Conservation (phyloP, 768 basidiomycete species). For the Auricularia cornea region DNA sequence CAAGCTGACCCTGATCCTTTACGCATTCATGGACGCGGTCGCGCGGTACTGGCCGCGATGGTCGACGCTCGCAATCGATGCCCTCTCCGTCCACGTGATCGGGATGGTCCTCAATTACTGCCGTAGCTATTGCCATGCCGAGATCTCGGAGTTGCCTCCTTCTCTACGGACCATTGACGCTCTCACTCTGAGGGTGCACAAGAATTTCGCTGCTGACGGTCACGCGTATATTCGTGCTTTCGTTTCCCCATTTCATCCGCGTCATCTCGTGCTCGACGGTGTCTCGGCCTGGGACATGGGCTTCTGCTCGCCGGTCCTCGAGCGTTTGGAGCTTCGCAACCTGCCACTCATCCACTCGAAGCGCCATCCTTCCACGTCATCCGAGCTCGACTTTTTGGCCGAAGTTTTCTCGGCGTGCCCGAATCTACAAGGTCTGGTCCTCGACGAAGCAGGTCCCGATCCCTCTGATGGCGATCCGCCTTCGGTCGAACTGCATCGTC, state of each 20-base stretch:
- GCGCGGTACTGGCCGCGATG: not conserved
- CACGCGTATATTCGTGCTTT: too few relatives aligned
- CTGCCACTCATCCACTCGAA: not conserved
- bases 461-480: not conserved
- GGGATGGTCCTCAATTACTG: not conserved
- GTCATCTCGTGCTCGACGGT: not conserved
- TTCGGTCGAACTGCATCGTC: not conserved
- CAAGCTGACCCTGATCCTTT: too few relatives aligned
- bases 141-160: not conserved
- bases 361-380: not conserved
- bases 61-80: not conserved
- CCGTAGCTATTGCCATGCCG: not conserved
- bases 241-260: not conserved
- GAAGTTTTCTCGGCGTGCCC: not conserved
- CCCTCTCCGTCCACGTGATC: not conserved
- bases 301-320: not conserved
- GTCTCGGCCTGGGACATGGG: not conserved
- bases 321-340: not conserved
- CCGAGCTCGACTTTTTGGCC: not conserved
- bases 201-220: not conserved
- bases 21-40: not conserved
- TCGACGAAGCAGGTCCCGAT: not conserved
- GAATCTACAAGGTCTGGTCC: not conserved
- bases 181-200: not conserved
- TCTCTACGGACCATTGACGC: too few relatives aligned